Conservation (phyloP, 371 early-diverging fungal species). For the Entomophthora muscae region DNA sequence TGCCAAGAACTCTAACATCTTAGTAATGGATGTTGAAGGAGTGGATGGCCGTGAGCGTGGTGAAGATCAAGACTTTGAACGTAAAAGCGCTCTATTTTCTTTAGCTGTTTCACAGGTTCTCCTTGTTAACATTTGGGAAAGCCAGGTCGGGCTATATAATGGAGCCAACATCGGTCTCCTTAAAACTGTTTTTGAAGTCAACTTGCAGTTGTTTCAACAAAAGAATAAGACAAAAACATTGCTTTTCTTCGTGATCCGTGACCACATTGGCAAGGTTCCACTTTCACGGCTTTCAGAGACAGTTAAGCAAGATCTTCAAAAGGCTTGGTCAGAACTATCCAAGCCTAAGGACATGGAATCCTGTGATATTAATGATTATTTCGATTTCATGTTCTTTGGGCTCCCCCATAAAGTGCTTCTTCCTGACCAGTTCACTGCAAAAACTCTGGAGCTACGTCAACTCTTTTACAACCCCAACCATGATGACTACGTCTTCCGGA, state of each 20-base stretch:
- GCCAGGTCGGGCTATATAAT: conserved; percentile 92
- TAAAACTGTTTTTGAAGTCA: conserved; percentile 95
- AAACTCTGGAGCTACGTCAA: conserved; percentile 40
- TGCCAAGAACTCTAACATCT: conserved; percentile 57
- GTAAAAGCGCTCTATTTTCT: conserved; percentile 92
- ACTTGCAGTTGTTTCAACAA: conserved; percentile 85
- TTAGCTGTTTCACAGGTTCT: conserved; percentile 89
- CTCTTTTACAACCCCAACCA: conserved; percentile 51
- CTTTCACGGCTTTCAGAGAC: conserved; percentile 58
- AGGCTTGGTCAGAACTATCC: conserved; percentile 73
- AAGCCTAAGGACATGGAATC: conserved; percentile 74
- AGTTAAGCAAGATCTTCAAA: conserved; percentile 63
- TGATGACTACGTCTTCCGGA: conserved; percentile 63
- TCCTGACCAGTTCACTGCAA: conserved; percentile 61
- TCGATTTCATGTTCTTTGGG: conserved; percentile 79
- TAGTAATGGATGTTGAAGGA: conserved; percentile 96
- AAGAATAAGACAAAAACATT: conserved; percentile 61
- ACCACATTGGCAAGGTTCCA: conserved; percentile 80
- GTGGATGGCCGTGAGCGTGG: conserved; percentile 97
- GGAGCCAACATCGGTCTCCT: conserved; percentile 97
- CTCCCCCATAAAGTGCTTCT: conserved; percentile 82
- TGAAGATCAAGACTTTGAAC: conserved; percentile 97
- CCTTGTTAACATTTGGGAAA: conserved; percentile 94
- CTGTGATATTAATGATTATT: conserved; percentile 66
- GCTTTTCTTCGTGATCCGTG: conserved; percentile 88